phyloP scores from a whole-genome alignment of 1,284 basidiomycete species.

The Trichosporon faecale region DNA sequence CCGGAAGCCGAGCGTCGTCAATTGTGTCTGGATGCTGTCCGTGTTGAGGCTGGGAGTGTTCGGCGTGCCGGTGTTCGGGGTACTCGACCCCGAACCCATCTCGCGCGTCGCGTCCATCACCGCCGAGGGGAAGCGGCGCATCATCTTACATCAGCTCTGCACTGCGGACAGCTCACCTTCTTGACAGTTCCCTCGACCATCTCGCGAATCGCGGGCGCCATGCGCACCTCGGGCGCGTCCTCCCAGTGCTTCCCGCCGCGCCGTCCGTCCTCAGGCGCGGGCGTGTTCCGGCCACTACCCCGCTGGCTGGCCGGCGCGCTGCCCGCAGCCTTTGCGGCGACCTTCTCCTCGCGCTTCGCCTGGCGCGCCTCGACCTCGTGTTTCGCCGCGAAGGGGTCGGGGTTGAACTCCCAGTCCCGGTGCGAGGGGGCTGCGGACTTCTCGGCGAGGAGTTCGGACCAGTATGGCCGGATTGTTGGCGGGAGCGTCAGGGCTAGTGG shows the following conservation, averaged over 20 bases:
- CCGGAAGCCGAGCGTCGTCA: conserved; percentile 53
- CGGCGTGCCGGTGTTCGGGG: background rate
- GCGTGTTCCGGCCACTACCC: conserved; percentile 56
- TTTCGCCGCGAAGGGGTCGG: conserved; percentile 75
- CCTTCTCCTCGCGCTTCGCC: conserved; percentile 53
- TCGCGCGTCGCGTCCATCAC: conserved; percentile 51
- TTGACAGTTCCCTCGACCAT: conserved; percentile 79
- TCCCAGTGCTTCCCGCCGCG: conserved; percentile 58
- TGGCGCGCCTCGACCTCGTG: conserved; percentile 66
- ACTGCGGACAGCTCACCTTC: conserved; percentile 56
- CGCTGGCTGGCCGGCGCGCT: conserved; percentile 52
- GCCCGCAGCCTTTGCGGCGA: conserved; percentile 29
- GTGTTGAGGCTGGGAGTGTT: conserved; percentile 33
- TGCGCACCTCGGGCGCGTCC: conserved; percentile 75
- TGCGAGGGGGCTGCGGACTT: conserved; percentile 67
- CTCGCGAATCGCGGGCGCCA: conserved; percentile 73
- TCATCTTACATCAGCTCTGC: conserved; percentile 41
- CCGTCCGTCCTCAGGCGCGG: conserved; percentile 34
- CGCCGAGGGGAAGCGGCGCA: conserved; percentile 51
- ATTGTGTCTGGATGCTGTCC: conserved; percentile 36
- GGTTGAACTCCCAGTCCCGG: conserved; percentile 77
- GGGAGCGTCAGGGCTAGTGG: conserved; percentile 75
- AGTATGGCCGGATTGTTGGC: conserved; percentile 75
- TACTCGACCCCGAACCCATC: conserved; percentile 26
- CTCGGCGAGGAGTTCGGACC: conserved; percentile 69